Evolutionary conservation across 768 basidiomycete species (phyloP).

Genomic region (Boletus speciosus): DNA sequence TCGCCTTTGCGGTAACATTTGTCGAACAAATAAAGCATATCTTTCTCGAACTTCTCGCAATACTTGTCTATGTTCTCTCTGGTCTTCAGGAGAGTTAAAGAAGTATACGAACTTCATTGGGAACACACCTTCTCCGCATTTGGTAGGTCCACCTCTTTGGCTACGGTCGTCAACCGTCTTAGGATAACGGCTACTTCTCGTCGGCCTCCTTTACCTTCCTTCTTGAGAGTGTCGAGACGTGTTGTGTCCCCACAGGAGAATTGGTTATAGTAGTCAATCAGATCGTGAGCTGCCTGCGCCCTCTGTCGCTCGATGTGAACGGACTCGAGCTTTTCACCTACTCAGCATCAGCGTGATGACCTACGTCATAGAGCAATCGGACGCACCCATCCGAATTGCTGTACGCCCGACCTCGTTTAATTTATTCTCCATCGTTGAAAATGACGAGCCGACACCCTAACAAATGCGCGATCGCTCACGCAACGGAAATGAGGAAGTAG

Average conservation of each 20-base stretch:
- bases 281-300: constrained; percentile 90
- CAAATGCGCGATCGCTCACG: not conserved
- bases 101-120: not conserved
- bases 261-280: constrained; percentile 93
- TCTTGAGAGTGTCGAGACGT: constrained; percentile 71
- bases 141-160: constrained; percentile 89
- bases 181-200: constrained; percentile 85
- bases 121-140: constrained; percentile 68
- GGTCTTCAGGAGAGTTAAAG: constrained; percentile 47
- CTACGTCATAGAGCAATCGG: not conserved
- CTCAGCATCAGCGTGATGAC: constrained; percentile 5
- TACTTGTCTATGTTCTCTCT: constrained; percentile 93
- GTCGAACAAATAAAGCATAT: constrained; percentile 95
- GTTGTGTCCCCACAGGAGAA: constrained; percentile 80
- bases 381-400: constrained; percentile 83
- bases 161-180: constrained; percentile 79
- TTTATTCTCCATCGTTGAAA: constrained; percentile 83
- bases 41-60: constrained; percentile 98
- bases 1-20: constrained; percentile 94
- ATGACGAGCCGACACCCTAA: constrained; percentile 85
- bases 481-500: not conserved
- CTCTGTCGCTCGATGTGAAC: constrained; percentile 89
- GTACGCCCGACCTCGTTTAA: constrained; percentile 94
- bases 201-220: constrained; percentile 86
- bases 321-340: constrained; percentile 94